A percentile compares a stretch with the other conserved stretches of the same genome.
phyloP scores from a whole-genome alignment of 2,329 filamentous ascomycete species.

The Pochonia chlamydosporia region DNA sequence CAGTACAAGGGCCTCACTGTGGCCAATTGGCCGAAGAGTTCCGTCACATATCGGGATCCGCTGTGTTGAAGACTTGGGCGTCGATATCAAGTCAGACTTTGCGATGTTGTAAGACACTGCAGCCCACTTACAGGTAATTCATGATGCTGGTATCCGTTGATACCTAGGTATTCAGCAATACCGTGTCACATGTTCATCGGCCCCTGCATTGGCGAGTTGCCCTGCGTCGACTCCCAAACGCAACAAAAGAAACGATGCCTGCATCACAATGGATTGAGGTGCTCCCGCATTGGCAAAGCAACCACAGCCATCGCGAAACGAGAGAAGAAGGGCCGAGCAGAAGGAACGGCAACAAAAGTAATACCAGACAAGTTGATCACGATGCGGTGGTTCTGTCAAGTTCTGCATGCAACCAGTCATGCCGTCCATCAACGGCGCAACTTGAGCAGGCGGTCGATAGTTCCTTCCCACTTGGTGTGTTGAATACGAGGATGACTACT shows the following conservation, averaged over 20 bases:
- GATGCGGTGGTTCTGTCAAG: background rate
- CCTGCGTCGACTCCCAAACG: background rate
- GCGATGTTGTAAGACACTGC: too few species aligned
- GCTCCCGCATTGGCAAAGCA: too few species aligned
- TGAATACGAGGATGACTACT: constrained; percentile 6
- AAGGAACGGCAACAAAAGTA: background rate
- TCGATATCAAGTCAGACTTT: too few species aligned
- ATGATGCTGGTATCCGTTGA: too few species aligned
- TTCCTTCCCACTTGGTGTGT: constrained; percentile 4
- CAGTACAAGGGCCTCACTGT: too few species aligned
- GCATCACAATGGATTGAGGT: too few species aligned
- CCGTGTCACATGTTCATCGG: background rate
- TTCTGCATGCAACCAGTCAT: too few species aligned
- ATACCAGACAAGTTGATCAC: background rate
- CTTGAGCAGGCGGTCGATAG: background rate
- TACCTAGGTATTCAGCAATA: too few species aligned
- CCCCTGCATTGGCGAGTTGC: background rate
- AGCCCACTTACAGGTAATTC: background rate
- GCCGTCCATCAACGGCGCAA: background rate
- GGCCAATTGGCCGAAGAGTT: too few species aligned
- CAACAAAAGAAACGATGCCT: background rate
- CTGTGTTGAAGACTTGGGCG: too few species aligned
- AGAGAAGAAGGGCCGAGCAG: background rate
- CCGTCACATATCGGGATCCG: too few species aligned
- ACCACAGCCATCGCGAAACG: too few species aligned